phyloP scores from a whole-genome alignment of 1,284 basidiomycete species.

The Meripilus lineatus region DNA sequence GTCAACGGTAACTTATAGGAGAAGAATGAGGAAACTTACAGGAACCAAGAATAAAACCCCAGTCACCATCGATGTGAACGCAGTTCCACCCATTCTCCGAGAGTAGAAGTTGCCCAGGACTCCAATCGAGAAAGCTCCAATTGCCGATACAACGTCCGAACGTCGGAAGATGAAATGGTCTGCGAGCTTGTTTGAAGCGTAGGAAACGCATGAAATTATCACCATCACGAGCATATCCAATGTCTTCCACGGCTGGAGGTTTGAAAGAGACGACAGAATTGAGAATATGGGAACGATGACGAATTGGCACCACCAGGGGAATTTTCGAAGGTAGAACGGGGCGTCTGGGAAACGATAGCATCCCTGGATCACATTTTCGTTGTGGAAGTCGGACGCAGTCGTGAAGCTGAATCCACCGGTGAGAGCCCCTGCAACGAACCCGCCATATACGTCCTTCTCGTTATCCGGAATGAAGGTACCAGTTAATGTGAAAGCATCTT shows the following conservation, averaged over 20 bases:
- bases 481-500: constrained; percentile 45
- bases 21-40: constrained; percentile 37
- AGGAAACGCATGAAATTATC: constrained; percentile 76
- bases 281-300: constrained; percentile 81
- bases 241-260: constrained; percentile 71
- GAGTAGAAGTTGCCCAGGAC: constrained; percentile 82
- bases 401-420: constrained; percentile 80
- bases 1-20: constrained; percentile 1
- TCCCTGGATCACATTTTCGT: constrained; percentile 49
- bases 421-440: no score
- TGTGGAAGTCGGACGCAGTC: constrained; percentile 40
- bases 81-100: constrained; percentile 79
- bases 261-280: constrained; percentile 65
- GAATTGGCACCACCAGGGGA: constrained; percentile 74
- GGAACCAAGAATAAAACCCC: constrained; percentile 84
- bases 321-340: constrained; percentile 77
- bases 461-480: constrained; percentile 70
- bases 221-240: constrained; percentile 81
- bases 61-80: constrained; percentile 87
- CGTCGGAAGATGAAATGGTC: constrained; percentile 84
- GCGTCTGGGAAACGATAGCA: constrained; percentile 64
- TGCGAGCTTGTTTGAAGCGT: constrained; percentile 72
- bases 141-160: constrained; percentile 78
- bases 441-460: constrained; percentile 33
- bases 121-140: constrained; percentile 82